phyloP scores from a whole-genome alignment of 306 rosid species.

The Rubus parviflorus region DNA sequence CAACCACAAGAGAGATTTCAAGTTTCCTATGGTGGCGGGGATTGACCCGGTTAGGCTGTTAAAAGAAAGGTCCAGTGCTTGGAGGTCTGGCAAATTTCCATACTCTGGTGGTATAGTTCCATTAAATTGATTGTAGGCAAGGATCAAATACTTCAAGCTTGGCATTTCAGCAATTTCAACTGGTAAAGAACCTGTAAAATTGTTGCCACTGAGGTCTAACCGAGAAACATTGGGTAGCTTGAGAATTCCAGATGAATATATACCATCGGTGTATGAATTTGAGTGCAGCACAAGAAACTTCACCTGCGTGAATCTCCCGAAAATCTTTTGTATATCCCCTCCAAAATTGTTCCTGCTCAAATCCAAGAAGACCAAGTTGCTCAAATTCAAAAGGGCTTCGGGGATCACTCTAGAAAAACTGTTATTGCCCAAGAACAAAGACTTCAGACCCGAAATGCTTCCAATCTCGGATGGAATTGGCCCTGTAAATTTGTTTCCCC shows the following conservation, averaged over 20 bases:
- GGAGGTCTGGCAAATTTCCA: conserved; percentile 56
- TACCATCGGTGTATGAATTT: conserved; percentile 68
- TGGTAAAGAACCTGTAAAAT: conserved; percentile 77
- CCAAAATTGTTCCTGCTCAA: conserved; percentile 70
- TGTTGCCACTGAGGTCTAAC: conserved; percentile 70
- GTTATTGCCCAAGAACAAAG: conserved; percentile 70
- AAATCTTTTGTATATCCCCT: conserved; percentile 64
- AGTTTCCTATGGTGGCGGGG: conserved; percentile 73
- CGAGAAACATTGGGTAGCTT: conserved; percentile 50
- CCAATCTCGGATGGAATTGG: conserved; percentile 68
- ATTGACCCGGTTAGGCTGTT: conserved; percentile 69
- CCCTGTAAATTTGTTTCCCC: conserved; percentile 60
- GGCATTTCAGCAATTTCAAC: conserved; percentile 59
- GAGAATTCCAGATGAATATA: conserved; percentile 67
- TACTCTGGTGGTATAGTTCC: conserved; percentile 64
- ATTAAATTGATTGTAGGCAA: conserved; percentile 71
- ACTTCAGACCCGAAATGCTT: conserved; percentile 45
- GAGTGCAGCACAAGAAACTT: conserved; percentile 67
- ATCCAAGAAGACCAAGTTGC: conserved; percentile 70
- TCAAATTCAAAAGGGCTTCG: conserved; percentile 52
- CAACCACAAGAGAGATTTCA: conserved; percentile 81
- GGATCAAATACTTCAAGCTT: conserved; percentile 58
- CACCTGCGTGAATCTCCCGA: conserved; percentile 67
- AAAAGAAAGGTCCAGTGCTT: conserved; percentile 77
- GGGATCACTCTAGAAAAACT: conserved; percentile 69